Percentiles rank a stretch among this genome's conserved stretches.
Conservation (phyloP, 768 basidiomycete genomes). For the Russula brevipes region DNA sequence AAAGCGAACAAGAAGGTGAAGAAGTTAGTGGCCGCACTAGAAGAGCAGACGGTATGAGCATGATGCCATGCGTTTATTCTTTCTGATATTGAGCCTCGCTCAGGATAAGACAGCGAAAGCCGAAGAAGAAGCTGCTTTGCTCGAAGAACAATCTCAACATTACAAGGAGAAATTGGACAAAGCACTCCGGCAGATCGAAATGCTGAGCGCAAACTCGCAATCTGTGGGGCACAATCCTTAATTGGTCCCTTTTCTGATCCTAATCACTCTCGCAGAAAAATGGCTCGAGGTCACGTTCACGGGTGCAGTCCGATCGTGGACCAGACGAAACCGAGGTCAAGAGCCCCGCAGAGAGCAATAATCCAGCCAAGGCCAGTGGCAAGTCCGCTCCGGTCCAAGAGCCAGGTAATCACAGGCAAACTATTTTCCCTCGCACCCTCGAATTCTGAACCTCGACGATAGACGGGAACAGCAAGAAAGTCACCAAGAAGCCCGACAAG, state of each 20-base stretch:
- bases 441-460: not conserved
- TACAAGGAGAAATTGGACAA: slow-evolving; percentile 22
- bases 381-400: not conserved
- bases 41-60: slow-evolving; percentile 26
- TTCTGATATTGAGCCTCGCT: not conserved
- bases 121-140: slow-evolving; percentile 20
- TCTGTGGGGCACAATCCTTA: not conserved
- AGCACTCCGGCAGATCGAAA: slow-evolving; percentile 27
- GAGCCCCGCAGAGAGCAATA: not conserved
- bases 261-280: not conserved
- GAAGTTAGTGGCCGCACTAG: slow-evolving; percentile 27
- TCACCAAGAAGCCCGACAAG: slow-evolving; percentile 20
- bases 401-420: not conserved
- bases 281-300: slow-evolving; percentile 1
- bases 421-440: not conserved
- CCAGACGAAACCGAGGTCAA: not conserved
- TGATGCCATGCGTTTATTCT: not conserved
- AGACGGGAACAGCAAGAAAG: slow-evolving; percentile 10
- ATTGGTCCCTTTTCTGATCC: not conserved
- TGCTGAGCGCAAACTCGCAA: slow-evolving; percentile 5
- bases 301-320: not conserved
- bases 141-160: slow-evolving; percentile 16
- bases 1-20: slow-evolving; percentile 33
- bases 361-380: not conserved
- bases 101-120: slow-evolving; percentile 29